Base-by-base conservation (phyloP, 2,329 filamentous ascomycete species). In the Lecanicillium sp. region DNA sequence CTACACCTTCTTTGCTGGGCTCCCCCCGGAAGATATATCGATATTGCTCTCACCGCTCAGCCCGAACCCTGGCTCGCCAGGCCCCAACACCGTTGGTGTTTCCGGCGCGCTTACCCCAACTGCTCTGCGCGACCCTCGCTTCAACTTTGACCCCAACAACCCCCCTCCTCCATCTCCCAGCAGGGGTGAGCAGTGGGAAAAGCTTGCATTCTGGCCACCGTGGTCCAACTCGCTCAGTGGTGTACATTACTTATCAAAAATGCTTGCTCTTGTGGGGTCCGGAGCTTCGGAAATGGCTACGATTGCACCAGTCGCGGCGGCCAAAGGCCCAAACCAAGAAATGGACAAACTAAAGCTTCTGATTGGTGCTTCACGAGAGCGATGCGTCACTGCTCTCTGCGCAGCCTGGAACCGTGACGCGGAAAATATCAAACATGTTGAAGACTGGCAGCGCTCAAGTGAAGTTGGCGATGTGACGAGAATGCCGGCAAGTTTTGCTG, bases 161-260 rank as follows among this genome's bases (percentile, higher is more conserved):
- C 71, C 87, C 2, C 90, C 89, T 2, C 81, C 83, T 10, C 83
- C 84, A 1, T 88, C 86, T 0, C 87, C 89, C 0, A 87, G 77
- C 56, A 79, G 79, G 37, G 91, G 90, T 5, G 89, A 95, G 57
- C 71, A 84, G 0, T 97, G 90, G 89, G 93, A 97, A 61, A 86
- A 91, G 68, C 81, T 93, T 64, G 91, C 90, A 0, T 98, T 97
- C 66, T 97, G 91, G 90, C 90, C 91, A 4, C 93, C 91, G 0
- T 85, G 87, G 68, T 87, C 90, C 2, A 97, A 96, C 61, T 90
- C 90, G 0, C 71, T 97, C 20, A 94, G 90, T 50, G 91, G 87
- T n/a, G 87, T 91, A 2, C 81, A 95, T 63, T 96, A 95, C 60
- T 75, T 98, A 5, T 83, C 86, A 43, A 89, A 86, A 62, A 84